phyloP scores from a whole-genome alignment of 345 rosid genomes.

The Angophora floribunda region DNA sequence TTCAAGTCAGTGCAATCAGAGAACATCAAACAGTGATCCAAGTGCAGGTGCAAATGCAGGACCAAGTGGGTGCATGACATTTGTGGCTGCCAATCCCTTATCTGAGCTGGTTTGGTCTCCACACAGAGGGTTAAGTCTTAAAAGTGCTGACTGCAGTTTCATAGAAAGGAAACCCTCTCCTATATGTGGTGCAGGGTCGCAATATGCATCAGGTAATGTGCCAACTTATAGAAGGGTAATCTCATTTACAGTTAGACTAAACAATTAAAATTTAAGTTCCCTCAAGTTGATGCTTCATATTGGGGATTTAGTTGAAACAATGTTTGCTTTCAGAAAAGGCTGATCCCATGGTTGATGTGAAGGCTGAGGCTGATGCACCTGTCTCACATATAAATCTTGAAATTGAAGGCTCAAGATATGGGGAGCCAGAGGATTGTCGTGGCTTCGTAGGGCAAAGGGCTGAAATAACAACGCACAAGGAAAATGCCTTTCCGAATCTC shows the following conservation, averaged over 20 bases:
- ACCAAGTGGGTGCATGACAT: slow-evolving; percentile 31
- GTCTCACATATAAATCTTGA: background rate
- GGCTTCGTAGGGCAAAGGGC: background rate
- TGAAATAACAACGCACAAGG: background rate
- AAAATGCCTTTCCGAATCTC: background rate
- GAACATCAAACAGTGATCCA: slow-evolving; percentile 25
- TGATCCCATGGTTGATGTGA: background rate
- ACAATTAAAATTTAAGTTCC: background rate
- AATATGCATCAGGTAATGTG: slow-evolving; percentile 8
- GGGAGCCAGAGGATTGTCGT: background rate
- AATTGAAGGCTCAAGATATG: background rate
- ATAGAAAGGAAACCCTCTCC: slow-evolving; percentile 21
- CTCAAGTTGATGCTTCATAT: background rate
- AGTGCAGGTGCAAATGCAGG: slow-evolving; percentile 97
- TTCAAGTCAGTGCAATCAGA: slow-evolving; percentile 18
- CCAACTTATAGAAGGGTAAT: background rate
- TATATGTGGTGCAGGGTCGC: slow-evolving; percentile 29
- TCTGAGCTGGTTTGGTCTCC: slow-evolving; percentile 97
- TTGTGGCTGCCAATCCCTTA: slow-evolving; percentile 44
- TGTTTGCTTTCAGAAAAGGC: slow-evolving; percentile 1
- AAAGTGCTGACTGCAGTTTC: slow-evolving; percentile 64
- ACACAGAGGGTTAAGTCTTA: slow-evolving; percentile 59
- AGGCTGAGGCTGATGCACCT: background rate
- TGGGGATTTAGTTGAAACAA: background rate
- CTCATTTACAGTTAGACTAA: background rate